phyloP scores from a whole-genome alignment of 805 yeast species.

The Candida silvatica region DNA sequence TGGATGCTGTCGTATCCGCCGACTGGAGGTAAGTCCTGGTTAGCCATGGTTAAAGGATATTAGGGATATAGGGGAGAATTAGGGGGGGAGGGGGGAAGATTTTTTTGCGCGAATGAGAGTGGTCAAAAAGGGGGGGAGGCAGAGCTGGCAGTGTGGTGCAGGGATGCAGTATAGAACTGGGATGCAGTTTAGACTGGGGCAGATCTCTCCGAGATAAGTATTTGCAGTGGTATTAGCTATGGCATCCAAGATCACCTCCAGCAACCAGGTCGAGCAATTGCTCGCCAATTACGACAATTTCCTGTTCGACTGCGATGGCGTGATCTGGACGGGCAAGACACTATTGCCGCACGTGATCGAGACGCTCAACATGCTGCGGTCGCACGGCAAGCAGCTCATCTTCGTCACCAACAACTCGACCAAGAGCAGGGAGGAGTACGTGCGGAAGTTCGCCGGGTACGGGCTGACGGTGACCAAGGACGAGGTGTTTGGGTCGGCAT shows the following conservation, averaged over 20 bases:
- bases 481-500: conserved; percentile 87
- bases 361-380: conserved; percentile 54
- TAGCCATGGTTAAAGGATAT: conserved; percentile 15
- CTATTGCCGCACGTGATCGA: conserved; percentile 73
- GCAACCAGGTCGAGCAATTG: conserved; percentile 41
- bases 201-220: too few relatives aligned
- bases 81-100: not conserved
- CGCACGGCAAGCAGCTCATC: conserved; percentile 54
- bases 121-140: too few relatives aligned
- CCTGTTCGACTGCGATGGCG: conserved; percentile 96
- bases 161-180: too few relatives aligned
- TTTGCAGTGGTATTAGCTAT: conserved; percentile 16
- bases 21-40: conserved; percentile 79
- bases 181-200: too few relatives aligned
- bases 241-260: conserved; percentile 41
- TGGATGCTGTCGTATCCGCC: conserved; percentile 83
- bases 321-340: conserved; percentile 85
- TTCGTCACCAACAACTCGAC: conserved; percentile 97
- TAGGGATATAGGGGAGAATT: not conserved
- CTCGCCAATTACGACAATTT: conserved; percentile 72
- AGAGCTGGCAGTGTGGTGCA: too few relatives aligned
- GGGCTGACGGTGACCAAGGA: conserved; percentile 39
- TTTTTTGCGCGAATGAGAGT: not conserved
- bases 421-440: conserved; percentile 73
- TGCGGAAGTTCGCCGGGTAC: conserved; percentile 62